These are phyloP conservation scores for Arabidopsis arenosa DNA, from an alignment of 345 rosid species.

Conservation along the genomic window DNA sequence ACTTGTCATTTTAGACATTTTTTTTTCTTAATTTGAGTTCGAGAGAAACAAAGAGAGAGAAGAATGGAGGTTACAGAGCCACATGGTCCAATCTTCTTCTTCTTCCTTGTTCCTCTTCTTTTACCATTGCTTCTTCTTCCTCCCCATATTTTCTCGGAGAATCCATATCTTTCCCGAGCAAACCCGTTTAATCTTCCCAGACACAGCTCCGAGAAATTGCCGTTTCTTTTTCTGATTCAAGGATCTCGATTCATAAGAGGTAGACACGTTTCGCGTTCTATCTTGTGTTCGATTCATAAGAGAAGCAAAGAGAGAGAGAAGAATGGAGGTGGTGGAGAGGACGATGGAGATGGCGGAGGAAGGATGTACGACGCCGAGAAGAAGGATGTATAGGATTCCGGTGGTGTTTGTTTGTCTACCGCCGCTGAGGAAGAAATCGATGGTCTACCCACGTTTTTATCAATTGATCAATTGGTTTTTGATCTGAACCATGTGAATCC, in stretches of 20 bases:
- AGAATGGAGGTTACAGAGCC: constrained; percentile 7
- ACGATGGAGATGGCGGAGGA: constrained; percentile 44
- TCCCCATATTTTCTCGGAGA: constrained; percentile 11
- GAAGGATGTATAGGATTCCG: constrained; percentile 55
- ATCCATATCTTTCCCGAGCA: constrained; percentile 13
- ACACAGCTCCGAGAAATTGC: constrained; percentile 3
- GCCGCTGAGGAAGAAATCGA: constrained; percentile 64
- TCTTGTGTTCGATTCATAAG: neutral
- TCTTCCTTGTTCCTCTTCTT: neutral
- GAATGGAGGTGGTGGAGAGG: constrained; percentile 46
- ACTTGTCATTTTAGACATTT: no score
- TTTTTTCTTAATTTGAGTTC: no score
- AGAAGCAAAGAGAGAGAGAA: neutral
- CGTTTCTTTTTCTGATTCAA: constrained; percentile 29
- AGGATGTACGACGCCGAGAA: constrained; percentile 70
- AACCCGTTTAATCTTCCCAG: constrained; percentile 22
- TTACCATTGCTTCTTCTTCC: constrained; percentile 7
- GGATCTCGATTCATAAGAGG: constrained; percentile 36
- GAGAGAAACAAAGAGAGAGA: no score
- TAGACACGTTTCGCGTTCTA: constrained; percentile 36
- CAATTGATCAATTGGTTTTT: no score
- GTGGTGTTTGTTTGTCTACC: constrained; percentile 59
- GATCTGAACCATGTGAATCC: no score
- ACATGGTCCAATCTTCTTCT: constrained; percentile 37
- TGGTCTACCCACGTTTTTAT: neutral